phyloP scores from a whole-genome alignment of 306 rosid species.

The Carpinus fangiana region DNA sequence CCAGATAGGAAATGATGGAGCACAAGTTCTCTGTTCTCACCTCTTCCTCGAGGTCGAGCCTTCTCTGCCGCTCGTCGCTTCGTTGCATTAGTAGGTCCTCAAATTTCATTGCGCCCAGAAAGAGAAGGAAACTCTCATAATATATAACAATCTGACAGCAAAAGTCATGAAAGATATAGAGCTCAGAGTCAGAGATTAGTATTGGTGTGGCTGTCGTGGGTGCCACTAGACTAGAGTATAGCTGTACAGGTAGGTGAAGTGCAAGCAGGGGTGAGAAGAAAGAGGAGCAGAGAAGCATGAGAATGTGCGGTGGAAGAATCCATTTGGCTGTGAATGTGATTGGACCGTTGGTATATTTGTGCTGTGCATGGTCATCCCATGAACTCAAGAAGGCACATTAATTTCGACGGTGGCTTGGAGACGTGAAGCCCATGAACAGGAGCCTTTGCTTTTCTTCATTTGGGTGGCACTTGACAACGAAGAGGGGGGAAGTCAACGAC shows the following conservation, averaged over 20 bases:
- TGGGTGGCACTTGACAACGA: background rate
- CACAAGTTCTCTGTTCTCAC: conserved; percentile 16
- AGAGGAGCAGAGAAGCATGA: conserved; percentile 2
- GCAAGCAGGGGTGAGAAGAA: conserved; percentile 6
- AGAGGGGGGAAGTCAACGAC: background rate
- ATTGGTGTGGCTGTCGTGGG: conserved; percentile 50
- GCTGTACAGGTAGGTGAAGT: conserved; percentile 28
- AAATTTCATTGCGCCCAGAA: conserved; percentile 61
- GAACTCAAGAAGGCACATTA: conserved; percentile 27
- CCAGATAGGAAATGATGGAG: background rate
- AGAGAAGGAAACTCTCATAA: background rate
- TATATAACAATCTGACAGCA: background rate
- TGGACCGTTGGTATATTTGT: conserved; percentile 28
- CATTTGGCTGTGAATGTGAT: background rate
- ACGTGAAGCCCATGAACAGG: conserved; percentile 61
- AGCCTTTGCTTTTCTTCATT: background rate
- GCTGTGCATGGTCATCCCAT: conserved; percentile 51
- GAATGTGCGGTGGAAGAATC: conserved; percentile 48
- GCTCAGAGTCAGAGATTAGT: conserved; percentile 17
- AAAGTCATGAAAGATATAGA: conserved; percentile 9
- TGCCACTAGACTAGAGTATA: conserved; percentile 36
- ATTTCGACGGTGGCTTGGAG: conserved; percentile 25
- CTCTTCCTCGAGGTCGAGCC: conserved; percentile 66
- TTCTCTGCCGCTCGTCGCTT: conserved; percentile 51
- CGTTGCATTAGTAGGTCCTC: conserved; percentile 69